Evolutionary conservation across 345 rosid species (phyloP).

Genomic region (Pistacia integerrima): DNA sequence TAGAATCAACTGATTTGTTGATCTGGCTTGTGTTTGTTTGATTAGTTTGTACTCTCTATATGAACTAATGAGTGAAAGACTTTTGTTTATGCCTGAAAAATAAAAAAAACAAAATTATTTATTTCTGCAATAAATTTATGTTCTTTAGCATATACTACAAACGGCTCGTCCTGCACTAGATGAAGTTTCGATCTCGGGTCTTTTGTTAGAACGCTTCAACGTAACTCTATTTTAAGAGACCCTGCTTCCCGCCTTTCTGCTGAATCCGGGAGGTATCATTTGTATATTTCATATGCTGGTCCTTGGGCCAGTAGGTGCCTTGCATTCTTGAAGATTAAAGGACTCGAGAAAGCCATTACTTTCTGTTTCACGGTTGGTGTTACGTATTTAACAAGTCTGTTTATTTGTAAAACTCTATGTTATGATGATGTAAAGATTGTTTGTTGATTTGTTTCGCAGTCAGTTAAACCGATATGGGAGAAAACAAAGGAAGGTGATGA

Average conservation of each 20-base stretch:
- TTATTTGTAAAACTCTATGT: background rate
- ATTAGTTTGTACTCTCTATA: too few relatives aligned
- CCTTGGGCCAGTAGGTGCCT: slow-evolving; percentile 96
- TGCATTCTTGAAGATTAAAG: slow-evolving; percentile 79
- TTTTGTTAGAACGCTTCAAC: slow-evolving; percentile 79
- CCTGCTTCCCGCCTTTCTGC: slow-evolving; percentile 66
- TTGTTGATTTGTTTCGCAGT: too few relatives aligned
- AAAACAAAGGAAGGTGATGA: slow-evolving; percentile 4
- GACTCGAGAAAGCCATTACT: slow-evolving; percentile 73
- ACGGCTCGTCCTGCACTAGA: slow-evolving; percentile 86
- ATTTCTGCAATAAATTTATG: too few relatives aligned
- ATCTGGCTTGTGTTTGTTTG: background rate
- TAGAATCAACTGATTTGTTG: background rate
- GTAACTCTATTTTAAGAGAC: slow-evolving; percentile 60
- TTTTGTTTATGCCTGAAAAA: too few relatives aligned
- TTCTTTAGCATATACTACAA: slow-evolving; percentile 31
- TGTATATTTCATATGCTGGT: slow-evolving; percentile 90
- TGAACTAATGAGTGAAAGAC: too few relatives aligned
- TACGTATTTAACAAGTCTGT: background rate
- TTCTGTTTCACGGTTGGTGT: slow-evolving; percentile 70
- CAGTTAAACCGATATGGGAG: slow-evolving; percentile 4
- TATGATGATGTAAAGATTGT: too few relatives aligned
- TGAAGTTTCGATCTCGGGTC: slow-evolving; percentile 80
- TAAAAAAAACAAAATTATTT: too few relatives aligned
- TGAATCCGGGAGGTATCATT: slow-evolving; percentile 92